Percentiles rank a stretch among this genome's conserved stretches.
Evolutionary conservation across 2,329 filamentous ascomycete genomes (phyloP).

Genomic region (Calonectria pseudoreteaudii): DNA sequence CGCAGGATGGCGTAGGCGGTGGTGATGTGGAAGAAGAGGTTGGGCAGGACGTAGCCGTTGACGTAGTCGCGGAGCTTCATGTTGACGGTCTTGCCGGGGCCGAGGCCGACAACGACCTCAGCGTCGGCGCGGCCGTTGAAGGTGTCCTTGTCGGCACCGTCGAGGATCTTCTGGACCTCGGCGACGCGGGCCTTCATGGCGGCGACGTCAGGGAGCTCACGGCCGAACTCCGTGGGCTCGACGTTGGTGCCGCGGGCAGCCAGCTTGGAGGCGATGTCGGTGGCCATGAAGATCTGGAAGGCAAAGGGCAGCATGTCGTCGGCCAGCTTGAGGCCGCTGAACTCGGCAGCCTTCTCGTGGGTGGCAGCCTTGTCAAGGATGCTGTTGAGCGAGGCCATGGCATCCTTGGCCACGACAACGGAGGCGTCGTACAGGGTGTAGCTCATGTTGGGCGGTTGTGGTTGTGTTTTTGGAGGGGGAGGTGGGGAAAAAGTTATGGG

Average conservation of each 20-base stretch:
- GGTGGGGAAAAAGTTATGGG: background rate
- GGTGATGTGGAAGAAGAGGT: constrained; percentile 73
- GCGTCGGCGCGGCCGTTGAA: constrained; percentile 48
- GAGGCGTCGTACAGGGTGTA: constrained; percentile 57
- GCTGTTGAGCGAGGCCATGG: constrained; percentile 46
- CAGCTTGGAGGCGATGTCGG: constrained; percentile 47
- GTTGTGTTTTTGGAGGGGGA: background rate
- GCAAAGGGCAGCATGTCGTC: constrained; percentile 58
- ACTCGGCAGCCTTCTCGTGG: constrained; percentile 42
- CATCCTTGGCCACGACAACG: constrained; percentile 47
- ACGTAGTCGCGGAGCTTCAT: constrained; percentile 56
- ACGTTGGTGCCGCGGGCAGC: constrained; percentile 48
- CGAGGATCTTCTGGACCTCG: constrained; percentile 44
- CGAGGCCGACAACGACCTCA: constrained; percentile 46
- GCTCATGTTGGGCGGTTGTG: constrained; percentile 46
- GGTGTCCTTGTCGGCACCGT: constrained; percentile 47
- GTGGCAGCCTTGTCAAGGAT: constrained; percentile 53
- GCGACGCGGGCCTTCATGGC: constrained; percentile 50
- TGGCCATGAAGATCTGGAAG: constrained; percentile 53
- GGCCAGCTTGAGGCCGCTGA: constrained; percentile 46
- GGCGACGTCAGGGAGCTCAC: constrained; percentile 49
- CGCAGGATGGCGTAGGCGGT: constrained; percentile 72
- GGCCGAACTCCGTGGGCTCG: constrained; percentile 40
- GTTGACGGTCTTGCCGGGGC: constrained; percentile 41
- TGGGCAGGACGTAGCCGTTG: constrained; percentile 63